Evolutionary conservation across 345 rosid genomes (phyloP).

Genomic region (Populus ilicifolia): DNA sequence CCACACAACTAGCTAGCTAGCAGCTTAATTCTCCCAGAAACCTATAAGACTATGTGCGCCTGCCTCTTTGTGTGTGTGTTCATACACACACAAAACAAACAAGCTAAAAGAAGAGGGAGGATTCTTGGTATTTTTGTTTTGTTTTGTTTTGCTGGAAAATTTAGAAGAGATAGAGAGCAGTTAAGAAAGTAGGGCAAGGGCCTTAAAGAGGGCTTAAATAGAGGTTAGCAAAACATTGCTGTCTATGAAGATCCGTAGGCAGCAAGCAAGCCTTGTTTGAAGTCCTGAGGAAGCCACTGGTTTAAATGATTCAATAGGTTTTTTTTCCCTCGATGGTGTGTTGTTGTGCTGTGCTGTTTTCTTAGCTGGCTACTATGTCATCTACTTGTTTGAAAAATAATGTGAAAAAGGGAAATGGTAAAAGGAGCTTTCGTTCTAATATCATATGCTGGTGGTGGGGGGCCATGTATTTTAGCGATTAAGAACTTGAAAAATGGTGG

Average conservation of each 20-base stretch:
- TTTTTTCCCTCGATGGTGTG: background rate
- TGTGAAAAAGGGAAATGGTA: constrained; percentile 17
- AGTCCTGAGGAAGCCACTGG: constrained; percentile 39
- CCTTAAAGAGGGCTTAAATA: constrained; percentile 47
- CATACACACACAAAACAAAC: background rate
- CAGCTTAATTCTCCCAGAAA: background rate
- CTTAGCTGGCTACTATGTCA: constrained; percentile 16
- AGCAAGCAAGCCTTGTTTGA: constrained; percentile 48
- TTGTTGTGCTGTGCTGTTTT: constrained; percentile 1
- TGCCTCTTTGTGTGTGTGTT: too few species aligned
- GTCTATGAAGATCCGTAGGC: constrained; percentile 57
- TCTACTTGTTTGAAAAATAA: constrained; percentile 43
- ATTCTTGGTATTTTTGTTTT: background rate
- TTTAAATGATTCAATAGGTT: background rate
- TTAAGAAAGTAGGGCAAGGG: constrained; percentile 52
- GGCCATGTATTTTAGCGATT: background rate
- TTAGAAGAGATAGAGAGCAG: constrained; percentile 34
- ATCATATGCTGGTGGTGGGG: background rate
- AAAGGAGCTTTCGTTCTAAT: constrained; percentile 1
- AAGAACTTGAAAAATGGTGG: background rate
- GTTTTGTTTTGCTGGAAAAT: background rate
- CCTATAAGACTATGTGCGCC: background rate
- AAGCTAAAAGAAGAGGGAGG: constrained; percentile 13
- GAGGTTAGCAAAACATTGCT: constrained; percentile 27
- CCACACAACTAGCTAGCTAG: too few species aligned